A percentile compares a stretch with the other conserved stretches of the same genome.
phyloP scores from a whole-genome alignment of 768 basidiomycete species.

The Podaxis sp. region DNA sequence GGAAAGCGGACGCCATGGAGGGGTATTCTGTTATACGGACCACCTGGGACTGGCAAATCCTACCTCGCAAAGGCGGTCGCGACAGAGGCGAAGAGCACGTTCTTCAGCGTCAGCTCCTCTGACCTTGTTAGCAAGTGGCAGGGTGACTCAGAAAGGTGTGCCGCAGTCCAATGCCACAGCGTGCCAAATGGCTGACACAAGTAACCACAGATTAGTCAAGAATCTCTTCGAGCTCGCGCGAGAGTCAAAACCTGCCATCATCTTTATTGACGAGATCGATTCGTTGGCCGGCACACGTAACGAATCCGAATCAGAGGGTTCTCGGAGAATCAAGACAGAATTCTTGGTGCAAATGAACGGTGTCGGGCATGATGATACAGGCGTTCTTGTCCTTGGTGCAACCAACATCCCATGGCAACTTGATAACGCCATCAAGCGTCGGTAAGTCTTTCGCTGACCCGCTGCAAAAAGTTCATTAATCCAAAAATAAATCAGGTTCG shows the following conservation, averaged over 20 bases:
- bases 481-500: constrained; percentile 57
- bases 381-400: constrained; percentile 93
- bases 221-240: constrained; percentile 96
- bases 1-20: constrained; percentile 98
- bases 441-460: constrained; percentile 42
- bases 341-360: constrained; percentile 99
- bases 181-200: not conserved
- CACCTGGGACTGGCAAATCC: constrained; percentile 96
- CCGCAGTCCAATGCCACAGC: constrained; percentile 11
- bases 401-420: constrained; percentile 99
- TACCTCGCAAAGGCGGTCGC: constrained; percentile 98
- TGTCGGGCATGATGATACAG: constrained; percentile 96
- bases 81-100: constrained; percentile 98
- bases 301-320: constrained; percentile 97
- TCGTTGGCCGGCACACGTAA: constrained; percentile 93
- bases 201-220: constrained; percentile 73
- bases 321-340: constrained; percentile 96
- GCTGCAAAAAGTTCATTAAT: not conserved
- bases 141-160: constrained; percentile 94
- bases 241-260: constrained; percentile 95
- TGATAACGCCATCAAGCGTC: constrained; percentile 95
- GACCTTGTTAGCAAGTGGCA: constrained; percentile 99
- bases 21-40: constrained; percentile 95
- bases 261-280: constrained; percentile 99
- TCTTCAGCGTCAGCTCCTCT: constrained; percentile 93